These are phyloP conservation scores for Forsythia viridissima DNA, from an alignment of 257 asterid genomes.

Conservation along the genomic window DNA sequence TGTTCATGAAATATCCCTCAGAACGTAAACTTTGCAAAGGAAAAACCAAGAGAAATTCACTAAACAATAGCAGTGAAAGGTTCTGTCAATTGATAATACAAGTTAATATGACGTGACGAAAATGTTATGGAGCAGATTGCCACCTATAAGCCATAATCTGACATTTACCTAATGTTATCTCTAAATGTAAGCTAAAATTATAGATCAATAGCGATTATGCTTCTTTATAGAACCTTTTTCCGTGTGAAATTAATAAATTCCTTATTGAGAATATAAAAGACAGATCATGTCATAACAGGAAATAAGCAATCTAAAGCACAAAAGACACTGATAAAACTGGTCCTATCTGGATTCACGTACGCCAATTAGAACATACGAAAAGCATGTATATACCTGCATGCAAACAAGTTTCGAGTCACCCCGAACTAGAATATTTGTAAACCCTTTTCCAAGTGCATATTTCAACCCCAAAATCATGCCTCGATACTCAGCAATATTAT, in stretches of 20 bases:
- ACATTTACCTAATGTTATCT: background rate
- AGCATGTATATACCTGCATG: constrained; percentile 73
- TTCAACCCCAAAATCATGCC: constrained; percentile 86
- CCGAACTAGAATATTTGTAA: constrained; percentile 81
- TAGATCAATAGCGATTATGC: background rate
- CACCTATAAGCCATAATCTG: no score
- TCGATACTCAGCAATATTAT: constrained; percentile 93
- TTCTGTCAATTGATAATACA: background rate
- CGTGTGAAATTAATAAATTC: background rate
- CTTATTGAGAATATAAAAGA: background rate
- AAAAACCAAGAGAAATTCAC: background rate
- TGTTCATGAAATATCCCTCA: constrained; percentile 30
- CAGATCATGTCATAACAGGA: background rate
- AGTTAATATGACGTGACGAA: background rate
- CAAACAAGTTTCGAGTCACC: constrained; percentile 98
- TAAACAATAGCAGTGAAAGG: background rate
- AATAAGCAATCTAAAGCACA: background rate
- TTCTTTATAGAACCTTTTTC: background rate
- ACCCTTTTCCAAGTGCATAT: constrained; percentile 81
- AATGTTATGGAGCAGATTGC: no score
- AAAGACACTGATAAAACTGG: background rate
- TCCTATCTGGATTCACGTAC: background rate
- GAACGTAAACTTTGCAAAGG: background rate
- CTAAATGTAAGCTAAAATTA: background rate
- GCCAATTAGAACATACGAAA: background rate